Evolutionary conservation across 2,329 filamentous ascomycete species (phyloP).

Genomic region (Botrytis hyacinthi): DNA sequence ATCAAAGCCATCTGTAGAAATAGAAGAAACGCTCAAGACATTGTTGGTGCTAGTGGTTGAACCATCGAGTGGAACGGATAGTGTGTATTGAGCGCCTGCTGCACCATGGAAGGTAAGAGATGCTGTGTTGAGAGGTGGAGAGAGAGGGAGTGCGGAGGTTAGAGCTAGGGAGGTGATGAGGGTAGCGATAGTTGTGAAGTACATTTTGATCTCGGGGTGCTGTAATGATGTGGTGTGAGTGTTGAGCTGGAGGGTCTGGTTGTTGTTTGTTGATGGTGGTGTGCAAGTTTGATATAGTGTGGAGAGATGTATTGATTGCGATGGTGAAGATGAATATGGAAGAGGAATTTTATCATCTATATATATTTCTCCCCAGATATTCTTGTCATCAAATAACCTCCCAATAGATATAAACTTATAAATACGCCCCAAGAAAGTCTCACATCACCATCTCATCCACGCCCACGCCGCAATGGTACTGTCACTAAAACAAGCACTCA

Average conservation of each 20-base stretch:
- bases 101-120: constrained; percentile 32
- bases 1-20: constrained; percentile 25
- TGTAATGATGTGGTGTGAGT: neutral
- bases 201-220: constrained; percentile 24
- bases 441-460: neutral
- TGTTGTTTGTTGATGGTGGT: neutral
- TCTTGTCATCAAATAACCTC: neutral
- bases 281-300: neutral
- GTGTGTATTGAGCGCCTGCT: constrained; percentile 29
- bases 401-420: neutral
- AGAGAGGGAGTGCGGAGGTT: constrained; percentile 25
- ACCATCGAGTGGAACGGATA: constrained; percentile 31
- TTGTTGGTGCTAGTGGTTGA: constrained; percentile 23
- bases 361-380: neutral
- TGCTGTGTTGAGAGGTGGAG: constrained; percentile 7
- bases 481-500: neutral
- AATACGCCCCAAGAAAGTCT: neutral
- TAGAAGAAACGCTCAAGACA: constrained; percentile 22
- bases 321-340: neutral
- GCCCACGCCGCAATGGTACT: neutral
- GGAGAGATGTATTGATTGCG: neutral
- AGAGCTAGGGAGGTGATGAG: constrained; percentile 27
- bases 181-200: constrained; percentile 26
- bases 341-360: neutral
- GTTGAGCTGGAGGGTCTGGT: neutral